Conservation (phyloP, 2,329 filamentous ascomycete genomes). For the Diplodia scrobiculata region DNA sequence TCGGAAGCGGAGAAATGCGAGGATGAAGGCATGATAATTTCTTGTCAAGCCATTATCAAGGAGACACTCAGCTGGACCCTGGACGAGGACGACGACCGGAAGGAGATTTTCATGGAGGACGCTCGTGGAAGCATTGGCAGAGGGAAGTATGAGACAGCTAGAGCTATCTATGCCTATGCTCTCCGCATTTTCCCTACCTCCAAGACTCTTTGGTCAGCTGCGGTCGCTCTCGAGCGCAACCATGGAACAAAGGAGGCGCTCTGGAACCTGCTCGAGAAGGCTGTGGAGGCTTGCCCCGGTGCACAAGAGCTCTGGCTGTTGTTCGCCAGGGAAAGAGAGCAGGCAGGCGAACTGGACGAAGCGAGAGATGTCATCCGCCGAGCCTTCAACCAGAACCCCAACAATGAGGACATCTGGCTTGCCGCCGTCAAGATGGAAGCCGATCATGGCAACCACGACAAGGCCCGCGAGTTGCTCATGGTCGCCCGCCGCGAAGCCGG, state of each 20-base stretch:
- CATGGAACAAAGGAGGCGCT: slow-evolving; percentile 83
- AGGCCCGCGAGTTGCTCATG: slow-evolving; percentile 78
- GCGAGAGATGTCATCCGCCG: slow-evolving; percentile 81
- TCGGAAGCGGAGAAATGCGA: slow-evolving; percentile 92
- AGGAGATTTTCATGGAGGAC: slow-evolving; percentile 94
- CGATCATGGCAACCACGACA: slow-evolving; percentile 78
- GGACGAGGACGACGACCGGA: slow-evolving; percentile 94
- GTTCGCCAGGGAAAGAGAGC: slow-evolving; percentile 92
- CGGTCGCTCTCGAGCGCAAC: slow-evolving; percentile 85
- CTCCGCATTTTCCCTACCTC: slow-evolving; percentile 87
- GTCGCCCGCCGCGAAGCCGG: slow-evolving; percentile 85
- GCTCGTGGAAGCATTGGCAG: slow-evolving; percentile 78
- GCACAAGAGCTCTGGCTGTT: slow-evolving; percentile 94
- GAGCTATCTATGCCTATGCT: slow-evolving; percentile 90
- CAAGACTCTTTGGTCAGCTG: slow-evolving; percentile 84
- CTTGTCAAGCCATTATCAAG: slow-evolving; percentile 84
- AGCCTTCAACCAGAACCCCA: slow-evolving; percentile 92
- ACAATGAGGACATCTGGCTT: slow-evolving; percentile 98
- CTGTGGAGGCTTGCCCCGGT: slow-evolving; percentile 88
- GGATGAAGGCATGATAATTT: slow-evolving; percentile 82
- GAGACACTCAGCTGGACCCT: slow-evolving; percentile 91
- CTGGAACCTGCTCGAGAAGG: slow-evolving; percentile 84
- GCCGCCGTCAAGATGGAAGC: slow-evolving; percentile 95
- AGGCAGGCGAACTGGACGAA: slow-evolving; percentile 82
- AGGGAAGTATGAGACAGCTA: slow-evolving; percentile 83